Percentiles rank a stretch among this genome's conserved stretches.
Conservation (phyloP, 805 yeast species). For the Wilhelminamyces savonicus region DNA sequence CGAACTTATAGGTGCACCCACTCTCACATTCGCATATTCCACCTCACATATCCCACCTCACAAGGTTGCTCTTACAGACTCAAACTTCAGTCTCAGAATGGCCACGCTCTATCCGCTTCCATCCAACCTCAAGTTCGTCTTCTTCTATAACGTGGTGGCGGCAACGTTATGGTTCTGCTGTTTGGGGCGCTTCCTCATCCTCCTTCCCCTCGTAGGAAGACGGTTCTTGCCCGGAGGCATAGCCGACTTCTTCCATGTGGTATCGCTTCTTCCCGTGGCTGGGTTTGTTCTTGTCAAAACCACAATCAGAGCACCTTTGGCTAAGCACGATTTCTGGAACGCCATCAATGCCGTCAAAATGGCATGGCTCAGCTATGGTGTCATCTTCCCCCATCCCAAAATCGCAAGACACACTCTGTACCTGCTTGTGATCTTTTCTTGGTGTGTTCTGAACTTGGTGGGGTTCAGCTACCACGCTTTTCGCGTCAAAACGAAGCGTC, state of each 20-base stretch:
- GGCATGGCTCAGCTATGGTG: constrained; percentile 36
- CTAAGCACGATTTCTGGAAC: constrained; percentile 18
- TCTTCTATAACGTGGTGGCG: constrained; percentile 27
- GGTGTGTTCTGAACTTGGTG: constrained; percentile 28
- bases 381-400: constrained; percentile 35
- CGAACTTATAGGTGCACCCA: no score
- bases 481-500: constrained; percentile 25
- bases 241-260: constrained; percentile 53
- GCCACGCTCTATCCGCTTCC: constrained; percentile 30
- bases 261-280: constrained; percentile 27
- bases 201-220: constrained; percentile 61
- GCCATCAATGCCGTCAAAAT: constrained; percentile 22
- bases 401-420: constrained; percentile 37
- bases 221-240: constrained; percentile 65
- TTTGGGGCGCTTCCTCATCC: constrained; percentile 40
- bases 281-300: constrained; percentile 12
- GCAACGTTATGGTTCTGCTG: constrained; percentile 45
- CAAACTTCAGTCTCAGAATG: no score
- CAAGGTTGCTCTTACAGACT: no score
- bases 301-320: constrained; percentile 1
- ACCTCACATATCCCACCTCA: no score
- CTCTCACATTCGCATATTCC: no score
- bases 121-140: constrained; percentile 22
- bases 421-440: constrained; percentile 29
- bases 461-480: constrained; percentile 31